These are phyloP conservation scores for Akanthomyces muscarius DNA, from an alignment of 2,329 filamentous ascomycete species.

Conservation along the genomic window DNA sequence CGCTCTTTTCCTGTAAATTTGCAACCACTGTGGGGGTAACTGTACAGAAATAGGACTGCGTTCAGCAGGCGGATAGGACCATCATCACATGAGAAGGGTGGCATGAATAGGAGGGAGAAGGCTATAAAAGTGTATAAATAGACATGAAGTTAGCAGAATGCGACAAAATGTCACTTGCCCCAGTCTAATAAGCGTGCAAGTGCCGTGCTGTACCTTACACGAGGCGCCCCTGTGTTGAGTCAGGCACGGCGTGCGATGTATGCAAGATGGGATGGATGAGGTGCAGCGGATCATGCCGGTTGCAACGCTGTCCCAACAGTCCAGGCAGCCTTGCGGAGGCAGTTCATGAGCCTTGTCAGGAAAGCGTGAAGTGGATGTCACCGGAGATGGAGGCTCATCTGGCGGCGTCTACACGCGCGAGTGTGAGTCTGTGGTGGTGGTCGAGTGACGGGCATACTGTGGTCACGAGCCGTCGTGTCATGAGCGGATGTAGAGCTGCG, in stretches of 20 bases:
- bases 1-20: slow-evolving; percentile 15
- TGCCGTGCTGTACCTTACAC: slow-evolving; percentile 1
- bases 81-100: not conserved
- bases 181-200: not conserved
- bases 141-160: slow-evolving; percentile 7
- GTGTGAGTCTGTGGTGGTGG: slow-evolving; percentile 4
- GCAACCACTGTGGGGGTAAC: not conserved
- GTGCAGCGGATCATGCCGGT: slow-evolving; percentile 13
- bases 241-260: not conserved
- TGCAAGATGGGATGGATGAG: not conserved
- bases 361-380: not conserved
- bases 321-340: not conserved
- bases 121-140: slow-evolving; percentile 4
- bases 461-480: slow-evolving; percentile 12
- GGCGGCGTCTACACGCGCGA: not conserved
- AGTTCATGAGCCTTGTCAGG: not conserved
- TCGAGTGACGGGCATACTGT: not conserved
- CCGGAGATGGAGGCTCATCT: not conserved
- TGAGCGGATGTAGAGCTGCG: not conserved
- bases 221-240: not conserved
- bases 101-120: not conserved
- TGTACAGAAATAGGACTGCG: not conserved
- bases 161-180: not conserved
- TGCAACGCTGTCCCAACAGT: slow-evolving; percentile 3
- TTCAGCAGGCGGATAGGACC: not conserved